These are phyloP conservation scores for Tuctoria greenei DNA, from an alignment of 176 grass and related monocot species.

Conservation along the genomic window DNA sequence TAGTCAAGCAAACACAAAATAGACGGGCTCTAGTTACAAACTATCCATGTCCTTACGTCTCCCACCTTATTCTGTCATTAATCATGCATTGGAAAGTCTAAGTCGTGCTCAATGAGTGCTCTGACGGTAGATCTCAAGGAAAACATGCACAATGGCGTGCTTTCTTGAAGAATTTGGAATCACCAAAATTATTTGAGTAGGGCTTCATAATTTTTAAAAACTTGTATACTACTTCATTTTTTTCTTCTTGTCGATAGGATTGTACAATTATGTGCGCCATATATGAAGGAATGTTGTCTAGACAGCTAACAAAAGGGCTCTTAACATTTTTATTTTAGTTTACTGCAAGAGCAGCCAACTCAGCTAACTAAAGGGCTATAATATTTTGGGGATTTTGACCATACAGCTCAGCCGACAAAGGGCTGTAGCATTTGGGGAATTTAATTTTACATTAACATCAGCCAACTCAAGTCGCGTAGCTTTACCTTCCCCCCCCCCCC, in stretches of 20 bases:
- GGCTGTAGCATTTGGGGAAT: neutral
- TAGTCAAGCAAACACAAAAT: neutral
- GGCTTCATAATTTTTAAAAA: neutral
- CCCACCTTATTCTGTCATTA: neutral
- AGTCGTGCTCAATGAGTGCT: constrained; percentile 5
- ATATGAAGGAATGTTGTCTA: neutral
- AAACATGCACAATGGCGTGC: neutral
- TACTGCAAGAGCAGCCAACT: too few relatives aligned
- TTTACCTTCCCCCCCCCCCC: neutral
- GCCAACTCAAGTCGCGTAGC: neutral
- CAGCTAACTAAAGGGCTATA: too few relatives aligned
- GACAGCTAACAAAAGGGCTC: neutral
- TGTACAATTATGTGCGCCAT: neutral
- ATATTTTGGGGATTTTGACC: too few relatives aligned
- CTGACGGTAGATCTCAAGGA: neutral
- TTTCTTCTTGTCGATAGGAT: neutral
- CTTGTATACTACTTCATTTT: neutral
- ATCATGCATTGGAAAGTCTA: neutral
- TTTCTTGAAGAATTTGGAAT: neutral
- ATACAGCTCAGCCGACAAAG: neutral
- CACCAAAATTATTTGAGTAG: neutral
- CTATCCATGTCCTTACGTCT: neutral
- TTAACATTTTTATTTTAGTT: too few relatives aligned
- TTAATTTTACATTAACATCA: neutral
- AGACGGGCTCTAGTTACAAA: neutral